Base-by-base conservation (phyloP, 768 basidiomycete genomes). In the Termitomyces sp. region DNA sequence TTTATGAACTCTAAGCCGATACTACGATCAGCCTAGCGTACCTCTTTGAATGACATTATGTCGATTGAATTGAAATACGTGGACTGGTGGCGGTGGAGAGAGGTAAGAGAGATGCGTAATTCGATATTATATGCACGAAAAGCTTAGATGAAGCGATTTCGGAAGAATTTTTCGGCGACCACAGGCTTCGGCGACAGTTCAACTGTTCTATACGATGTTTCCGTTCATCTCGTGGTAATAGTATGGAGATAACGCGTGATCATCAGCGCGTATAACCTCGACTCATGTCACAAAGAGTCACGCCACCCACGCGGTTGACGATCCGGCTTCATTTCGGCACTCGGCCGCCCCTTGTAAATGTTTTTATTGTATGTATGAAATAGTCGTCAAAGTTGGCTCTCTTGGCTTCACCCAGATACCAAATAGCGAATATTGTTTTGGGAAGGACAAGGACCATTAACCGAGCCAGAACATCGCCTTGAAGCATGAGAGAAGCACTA, bases 131-230 rank as follows among this genome's bases (percentile, higher is more conserved):
- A n/a, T n/a, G n/a, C 25, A 21, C 23, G 9, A 27, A 39, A 10
- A 51, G n/a, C 6, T 50, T 10, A 19, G 25, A 39, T 25, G 37
- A 51, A 3, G 37, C 17, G 34, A 51, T 14, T 12, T 11, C 50
- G 50, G 50, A 51, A 51, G 25, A 51, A 51, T 39, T 27, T 51
- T 51, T 39, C 50, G 48, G 48, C 48, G 23, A n/a, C 21, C 41
- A 42, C n/a, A 11, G 19, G 21, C 41, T 39, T 37, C 35, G 39
- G n/a, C 40, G 19, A 35, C 21, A 34, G 46, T 8, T 7, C 7
- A 9, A 21, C 14, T 17, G 17, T 51, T 51, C 50, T n/a, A 51
- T 28, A 37, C 50, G 50, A 51, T 40, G 50, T 10, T 50, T 50
- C 35, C 50, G 50, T 51, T 39, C 50, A 28, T 51, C 34, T 34